Evolutionary conservation across 257 asterid genomes (phyloP), one percentile per base, ranked within the genome.

Genomic region (Solanum tarapatanum): DNA sequence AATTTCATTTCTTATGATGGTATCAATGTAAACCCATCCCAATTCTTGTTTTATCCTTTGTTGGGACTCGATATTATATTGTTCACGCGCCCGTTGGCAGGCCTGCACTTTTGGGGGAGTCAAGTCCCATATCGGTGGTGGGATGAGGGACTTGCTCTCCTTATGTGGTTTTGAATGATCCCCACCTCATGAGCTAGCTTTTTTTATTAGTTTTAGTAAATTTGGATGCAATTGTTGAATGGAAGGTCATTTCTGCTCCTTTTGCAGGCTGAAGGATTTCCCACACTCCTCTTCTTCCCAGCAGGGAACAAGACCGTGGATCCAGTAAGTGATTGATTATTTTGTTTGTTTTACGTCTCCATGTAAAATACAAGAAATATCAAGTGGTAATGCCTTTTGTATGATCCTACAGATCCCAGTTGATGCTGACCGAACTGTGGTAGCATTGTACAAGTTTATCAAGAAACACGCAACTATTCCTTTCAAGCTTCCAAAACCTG

Each of bases 231-330:
- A 36, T 23, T 89, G 58, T 79, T 74, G 17, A 37, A 41, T 30
- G 3, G 37, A 13, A 82, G 4, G 21, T 41, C 62, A 35, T 74
- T 58, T 43, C 21, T 5, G 10, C 87, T 84, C 51, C 60, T 74
- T 87, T 87, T 89, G 90, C 93, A 97, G 99, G 97, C 96, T 35
- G 98, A 93, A 51, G 99, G 99, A 26, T 97, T 91, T 93, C 99
- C 99, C 85, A 94, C 99, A 5, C 91, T 97, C 70, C 92, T 97
- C 55, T 97, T 96, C 93, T 97, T 93, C 93, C 99, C 99, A 72
- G 99, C 99, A 58, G 98, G 96, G 89, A 96, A 95, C 83, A 95
- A 94, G 91, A 94, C 92, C 62, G 86, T 88, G 1, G 97, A 96
- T 83, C 99, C 99, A 11, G 99, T 97, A 90, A 95, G 98, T 92